phyloP scores from a whole-genome alignment of 176 grass and related monocot species.

The Bothriochloa decipiens region DNA sequence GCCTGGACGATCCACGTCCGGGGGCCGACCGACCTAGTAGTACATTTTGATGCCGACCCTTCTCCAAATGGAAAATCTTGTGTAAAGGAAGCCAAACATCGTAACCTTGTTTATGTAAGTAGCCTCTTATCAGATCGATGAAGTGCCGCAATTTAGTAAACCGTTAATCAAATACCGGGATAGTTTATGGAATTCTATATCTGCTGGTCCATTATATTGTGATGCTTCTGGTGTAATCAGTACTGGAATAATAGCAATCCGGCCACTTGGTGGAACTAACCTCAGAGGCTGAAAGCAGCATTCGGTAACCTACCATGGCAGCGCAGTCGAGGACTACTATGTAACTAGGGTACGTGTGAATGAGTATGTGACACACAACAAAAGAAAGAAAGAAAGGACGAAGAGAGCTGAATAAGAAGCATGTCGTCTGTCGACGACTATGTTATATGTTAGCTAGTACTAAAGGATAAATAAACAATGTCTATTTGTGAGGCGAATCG shows the following conservation, averaged over 20 bases:
- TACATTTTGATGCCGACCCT: constrained; percentile 51
- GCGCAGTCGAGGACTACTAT: not conserved
- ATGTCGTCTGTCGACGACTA: not conserved
- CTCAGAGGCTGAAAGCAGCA: not conserved
- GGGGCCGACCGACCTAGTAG: constrained; percentile 47
- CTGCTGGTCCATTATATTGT: not conserved
- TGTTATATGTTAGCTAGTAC: not conserved
- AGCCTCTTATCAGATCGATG: not conserved
- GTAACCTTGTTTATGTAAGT: not conserved
- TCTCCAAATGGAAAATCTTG: constrained; percentile 60
- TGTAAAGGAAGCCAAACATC: constrained; percentile 43
- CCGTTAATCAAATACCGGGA: not conserved
- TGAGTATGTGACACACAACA: not conserved
- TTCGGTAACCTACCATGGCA: not conserved
- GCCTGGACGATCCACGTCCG: not conserved
- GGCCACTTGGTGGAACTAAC: constrained; percentile 1
- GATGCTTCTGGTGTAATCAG: constrained; percentile 8
- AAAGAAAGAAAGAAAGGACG: not conserved
- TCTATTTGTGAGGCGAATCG: not conserved
- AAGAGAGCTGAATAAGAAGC: constrained; percentile 15
- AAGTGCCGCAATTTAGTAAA: not conserved
- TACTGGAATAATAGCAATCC: not conserved
- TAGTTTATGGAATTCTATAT: not conserved
- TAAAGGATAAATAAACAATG: constrained; percentile 2
- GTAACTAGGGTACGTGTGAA: not conserved